A percentile compares a stretch with the other conserved stretches of the same genome.
Evolutionary conservation across 352 stramenopile genomes (phyloP).

Genomic region (Phytophthora kernoviae): DNA sequence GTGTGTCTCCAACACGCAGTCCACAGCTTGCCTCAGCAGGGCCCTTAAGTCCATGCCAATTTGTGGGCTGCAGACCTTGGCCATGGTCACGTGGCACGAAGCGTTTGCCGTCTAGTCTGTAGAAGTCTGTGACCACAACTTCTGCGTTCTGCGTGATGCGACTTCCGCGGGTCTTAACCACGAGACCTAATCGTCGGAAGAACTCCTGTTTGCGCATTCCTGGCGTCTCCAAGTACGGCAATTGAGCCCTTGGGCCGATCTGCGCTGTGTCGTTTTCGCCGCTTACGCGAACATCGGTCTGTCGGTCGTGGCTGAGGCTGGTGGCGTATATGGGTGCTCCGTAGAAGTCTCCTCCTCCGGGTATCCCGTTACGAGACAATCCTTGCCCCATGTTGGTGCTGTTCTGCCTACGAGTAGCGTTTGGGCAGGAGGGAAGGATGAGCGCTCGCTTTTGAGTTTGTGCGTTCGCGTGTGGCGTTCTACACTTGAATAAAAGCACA

Average conservation of each 20-base stretch:
- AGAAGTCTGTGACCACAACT: conserved; percentile 81
- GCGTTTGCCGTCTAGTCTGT: conserved; percentile 78
- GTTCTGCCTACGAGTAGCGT: neutral
- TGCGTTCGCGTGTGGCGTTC: neutral
- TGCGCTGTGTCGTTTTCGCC: conserved; percentile 67
- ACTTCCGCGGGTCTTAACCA: conserved; percentile 84
- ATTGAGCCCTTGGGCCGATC: conserved; percentile 65
- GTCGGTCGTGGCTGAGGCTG: conserved; percentile 83
- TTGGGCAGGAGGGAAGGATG: too few relatives aligned
- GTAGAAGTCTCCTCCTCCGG: conserved; percentile 78
- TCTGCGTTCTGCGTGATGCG: conserved; percentile 87
- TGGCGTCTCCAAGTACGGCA: conserved; percentile 72
- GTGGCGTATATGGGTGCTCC: conserved; percentile 84
- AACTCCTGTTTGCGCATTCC: conserved; percentile 71
- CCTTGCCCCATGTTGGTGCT: conserved; percentile 60
- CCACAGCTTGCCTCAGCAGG: conserved; percentile 74
- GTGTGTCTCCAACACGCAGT: conserved; percentile 76
- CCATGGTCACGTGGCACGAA: conserved; percentile 76
- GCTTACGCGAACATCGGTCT: conserved; percentile 81
- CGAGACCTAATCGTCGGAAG: conserved; percentile 76
- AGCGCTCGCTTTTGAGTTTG: too few relatives aligned
- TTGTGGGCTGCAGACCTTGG: conserved; percentile 60
- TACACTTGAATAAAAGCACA: neutral
- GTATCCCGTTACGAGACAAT: conserved; percentile 60
- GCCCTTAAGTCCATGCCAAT: conserved; percentile 76